phyloP scores from a whole-genome alignment of 805 yeast species.

The Metschnikowia continentalis region DNA sequence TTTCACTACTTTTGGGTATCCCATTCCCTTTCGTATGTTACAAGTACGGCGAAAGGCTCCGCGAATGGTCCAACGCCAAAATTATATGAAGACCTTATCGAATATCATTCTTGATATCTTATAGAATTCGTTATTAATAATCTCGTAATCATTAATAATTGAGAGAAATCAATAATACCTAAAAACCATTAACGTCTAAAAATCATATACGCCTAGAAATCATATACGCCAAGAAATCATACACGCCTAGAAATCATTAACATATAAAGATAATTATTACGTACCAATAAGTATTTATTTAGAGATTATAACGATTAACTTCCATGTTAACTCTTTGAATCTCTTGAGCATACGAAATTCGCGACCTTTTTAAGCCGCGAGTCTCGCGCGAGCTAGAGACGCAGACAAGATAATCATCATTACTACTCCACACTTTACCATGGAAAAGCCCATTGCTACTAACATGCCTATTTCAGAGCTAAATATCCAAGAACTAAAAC shows the following conservation, averaged over 20 bases:
- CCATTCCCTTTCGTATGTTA: constrained; percentile 38
- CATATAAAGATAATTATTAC: too few relatives aligned
- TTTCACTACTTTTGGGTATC: constrained; percentile 31
- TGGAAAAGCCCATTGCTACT: background rate
- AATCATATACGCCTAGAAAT: too few relatives aligned
- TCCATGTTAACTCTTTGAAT: too few relatives aligned
- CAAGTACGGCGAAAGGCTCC: constrained; percentile 32
- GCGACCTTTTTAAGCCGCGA: background rate
- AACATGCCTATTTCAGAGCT: background rate
- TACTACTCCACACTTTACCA: background rate
- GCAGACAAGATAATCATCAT: background rate
- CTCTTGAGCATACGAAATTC: too few relatives aligned
- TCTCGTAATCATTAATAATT: too few relatives aligned
- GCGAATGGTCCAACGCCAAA: constrained; percentile 31
- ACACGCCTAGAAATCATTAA: too few relatives aligned
- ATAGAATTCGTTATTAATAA: too few relatives aligned
- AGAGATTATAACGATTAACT: too few relatives aligned
- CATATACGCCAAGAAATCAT: too few relatives aligned
- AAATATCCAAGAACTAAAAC: constrained; percentile 8
- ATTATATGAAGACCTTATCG: constrained; percentile 17
- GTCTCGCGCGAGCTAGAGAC: background rate
- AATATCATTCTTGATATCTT: background rate
- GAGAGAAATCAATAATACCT: too few relatives aligned
- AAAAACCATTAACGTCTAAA: too few relatives aligned
- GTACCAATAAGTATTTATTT: too few relatives aligned